phyloP scores from a whole-genome alignment of 2,329 filamentous ascomycete species.

The Albifimbria verrucaria region DNA sequence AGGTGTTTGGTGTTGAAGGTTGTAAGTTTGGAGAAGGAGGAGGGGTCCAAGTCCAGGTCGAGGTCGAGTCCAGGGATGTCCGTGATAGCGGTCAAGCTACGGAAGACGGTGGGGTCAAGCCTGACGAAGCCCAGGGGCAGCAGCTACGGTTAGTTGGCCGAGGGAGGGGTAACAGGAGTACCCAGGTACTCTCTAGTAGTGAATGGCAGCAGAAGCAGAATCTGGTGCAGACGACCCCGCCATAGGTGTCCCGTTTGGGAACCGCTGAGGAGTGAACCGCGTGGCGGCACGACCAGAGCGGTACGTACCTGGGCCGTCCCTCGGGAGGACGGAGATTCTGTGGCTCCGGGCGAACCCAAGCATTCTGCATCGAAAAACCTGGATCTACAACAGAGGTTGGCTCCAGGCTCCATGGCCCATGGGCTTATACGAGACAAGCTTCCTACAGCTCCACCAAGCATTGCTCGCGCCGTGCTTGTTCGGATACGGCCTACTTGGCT shows the following conservation, averaged over 20 bases:
- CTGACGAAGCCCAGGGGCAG: too few relatives aligned
- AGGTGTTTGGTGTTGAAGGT: slow-evolving; percentile 5
- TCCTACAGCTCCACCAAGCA: background rate
- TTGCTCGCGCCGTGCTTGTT: background rate
- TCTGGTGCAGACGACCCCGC: too few relatives aligned
- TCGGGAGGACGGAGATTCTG: background rate
- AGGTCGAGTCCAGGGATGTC: background rate
- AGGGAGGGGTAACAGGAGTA: background rate
- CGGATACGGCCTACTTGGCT: background rate
- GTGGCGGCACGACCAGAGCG: too few relatives aligned
- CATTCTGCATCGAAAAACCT: too few relatives aligned
- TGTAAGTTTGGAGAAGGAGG: background rate
- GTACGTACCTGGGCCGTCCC: too few relatives aligned
- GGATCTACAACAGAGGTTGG: too few relatives aligned
- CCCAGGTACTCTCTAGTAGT: too few relatives aligned
- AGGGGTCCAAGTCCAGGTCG: background rate
- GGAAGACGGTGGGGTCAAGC: background rate
- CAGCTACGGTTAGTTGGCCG: too few relatives aligned
- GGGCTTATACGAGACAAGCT: background rate
- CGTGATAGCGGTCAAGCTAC: background rate
- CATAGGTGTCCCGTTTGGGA: too few relatives aligned
- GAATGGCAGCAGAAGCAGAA: too few relatives aligned
- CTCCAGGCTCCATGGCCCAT: background rate
- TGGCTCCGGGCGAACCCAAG: background rate
- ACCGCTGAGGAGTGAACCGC: too few relatives aligned